Evolutionary conservation across 441 rosid species (phyloP), one percentile per base, ranked within the genome.

Genomic region (Rhodomyrtus psidioides): DNA sequence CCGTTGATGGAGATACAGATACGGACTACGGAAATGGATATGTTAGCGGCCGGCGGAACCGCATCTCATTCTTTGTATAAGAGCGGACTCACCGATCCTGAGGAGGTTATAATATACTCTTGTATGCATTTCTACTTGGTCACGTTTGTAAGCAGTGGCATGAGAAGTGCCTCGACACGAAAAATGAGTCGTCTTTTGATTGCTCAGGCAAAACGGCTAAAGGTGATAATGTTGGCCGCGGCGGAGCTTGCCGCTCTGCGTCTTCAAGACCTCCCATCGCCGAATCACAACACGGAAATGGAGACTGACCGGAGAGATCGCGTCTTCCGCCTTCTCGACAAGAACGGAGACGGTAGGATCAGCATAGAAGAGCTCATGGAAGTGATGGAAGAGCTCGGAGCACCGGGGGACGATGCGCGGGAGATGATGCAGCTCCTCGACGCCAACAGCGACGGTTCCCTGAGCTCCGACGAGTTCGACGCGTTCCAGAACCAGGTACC

Each of bases 341-440:
- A 95, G 93, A 95, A 97, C 56, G 97, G 96, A 6, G 99, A 97
- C 82, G 99, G 99, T n/a, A 92, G 95, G 91, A 96, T 97, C 86
- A 97, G 99, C 91, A 94, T 95, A 65, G 98, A 96, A 88, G 99
- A 97, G 83, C 94, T 97, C 30, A 94, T 91, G 93, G 98, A 97
- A 91, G 97, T 96, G 84, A 97, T 96, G 97, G 98, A 97, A 92
- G 98, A 97, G 95, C 94, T 97, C 27, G 99, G 98, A 62, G 99
- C 98, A 27, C 94, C 99, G 16, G 97, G 94, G 53, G 96, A 96
- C 88, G 98, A 97, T 82, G 99, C 98, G n/a, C 88, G 86, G 62
- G 95, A 96, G 93, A 97, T 96, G 98, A 96, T 97, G 98, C 94
- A 90, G 88, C 97, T 95, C 83, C 97, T 96, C 65, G 99, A 97